phyloP scores from a whole-genome alignment of 2,329 filamentous ascomycete genomes.

The Trichoderma endophyticum region DNA sequence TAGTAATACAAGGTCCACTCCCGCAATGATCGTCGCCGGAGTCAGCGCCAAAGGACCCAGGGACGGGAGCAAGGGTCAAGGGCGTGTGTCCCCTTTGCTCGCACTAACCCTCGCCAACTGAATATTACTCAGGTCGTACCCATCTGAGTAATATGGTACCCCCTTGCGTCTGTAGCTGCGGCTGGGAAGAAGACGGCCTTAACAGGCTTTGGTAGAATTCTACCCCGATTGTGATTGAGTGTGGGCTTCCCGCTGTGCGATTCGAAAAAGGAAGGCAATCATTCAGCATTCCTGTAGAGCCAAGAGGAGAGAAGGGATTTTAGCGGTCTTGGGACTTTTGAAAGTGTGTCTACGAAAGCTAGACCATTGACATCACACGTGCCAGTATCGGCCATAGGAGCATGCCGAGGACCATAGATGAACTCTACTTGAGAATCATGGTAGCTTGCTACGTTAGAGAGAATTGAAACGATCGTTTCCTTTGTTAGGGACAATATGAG shows the following conservation, averaged over 20 bases:
- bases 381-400: neutral
- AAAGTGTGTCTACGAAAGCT: neutral
- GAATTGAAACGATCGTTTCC: neutral
- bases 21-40: neutral
- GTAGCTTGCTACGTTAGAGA: neutral
- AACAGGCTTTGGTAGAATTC: too few species aligned
- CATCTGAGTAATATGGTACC: neutral
- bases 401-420: neutral
- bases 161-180: neutral
- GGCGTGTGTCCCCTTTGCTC: neutral
- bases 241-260: neutral
- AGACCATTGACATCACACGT: neutral
- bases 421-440: neutral
- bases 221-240: too few species aligned
- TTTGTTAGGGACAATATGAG: neutral
- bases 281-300: neutral
- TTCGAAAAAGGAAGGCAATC: neutral
- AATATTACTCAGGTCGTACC: slow-evolving; percentile 1
- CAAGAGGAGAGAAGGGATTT: neutral
- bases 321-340: neutral
- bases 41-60: neutral
- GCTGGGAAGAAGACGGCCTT: neutral
- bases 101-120: neutral
- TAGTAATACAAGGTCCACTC: neutral
- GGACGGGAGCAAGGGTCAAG: neutral